A percentile compares a stretch with the other conserved stretches of the same genome.
These are phyloP conservation scores for Monilinia polystroma DNA, from an alignment of 2,329 filamentous ascomycete genomes.

Conservation along the genomic window DNA sequence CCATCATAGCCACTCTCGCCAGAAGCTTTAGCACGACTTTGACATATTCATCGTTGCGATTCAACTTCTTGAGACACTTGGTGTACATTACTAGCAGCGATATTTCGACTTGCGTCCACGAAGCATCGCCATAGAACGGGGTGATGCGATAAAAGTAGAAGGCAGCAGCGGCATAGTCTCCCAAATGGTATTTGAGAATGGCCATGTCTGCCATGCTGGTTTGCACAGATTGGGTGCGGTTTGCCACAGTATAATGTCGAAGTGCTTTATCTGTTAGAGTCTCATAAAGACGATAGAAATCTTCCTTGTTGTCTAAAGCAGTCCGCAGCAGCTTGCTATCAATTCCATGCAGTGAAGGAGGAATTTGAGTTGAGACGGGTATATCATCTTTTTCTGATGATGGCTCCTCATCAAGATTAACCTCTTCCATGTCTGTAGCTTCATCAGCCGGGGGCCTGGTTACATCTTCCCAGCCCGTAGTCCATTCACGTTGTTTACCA, in stretches of 20 bases:
- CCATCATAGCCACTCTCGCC: constrained; percentile 60
- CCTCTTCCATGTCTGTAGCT: constrained; percentile 52
- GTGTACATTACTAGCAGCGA: constrained; percentile 85
- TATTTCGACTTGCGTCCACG: constrained; percentile 78
- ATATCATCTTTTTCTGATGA: constrained; percentile 2
- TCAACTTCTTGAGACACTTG: constrained; percentile 73
- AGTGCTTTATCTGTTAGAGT: constrained; percentile 81
- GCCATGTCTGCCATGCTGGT: constrained; percentile 81
- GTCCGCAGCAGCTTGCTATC: constrained; percentile 57
- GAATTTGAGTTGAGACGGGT: not conserved
- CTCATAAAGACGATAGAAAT: constrained; percentile 68
- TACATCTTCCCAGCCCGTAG: constrained; percentile 68
- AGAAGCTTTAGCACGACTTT: constrained; percentile 72
- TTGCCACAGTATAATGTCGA: constrained; percentile 77
- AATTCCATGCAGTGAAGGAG: constrained; percentile 47
- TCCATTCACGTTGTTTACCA: constrained; percentile 72
- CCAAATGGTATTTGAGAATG: constrained; percentile 73
- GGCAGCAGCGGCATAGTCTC: constrained; percentile 71
- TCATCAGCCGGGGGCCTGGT: constrained; percentile 45
- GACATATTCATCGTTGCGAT: constrained; percentile 76
- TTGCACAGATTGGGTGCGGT: constrained; percentile 74
- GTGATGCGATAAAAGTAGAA: constrained; percentile 76
- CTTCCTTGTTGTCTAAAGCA: constrained; percentile 59
- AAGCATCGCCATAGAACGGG: constrained; percentile 72
- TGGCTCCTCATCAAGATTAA: constrained; percentile 48